Conservation (phyloP, 176 grass and related monocot genomes). For the Aegilops longissima region DNA sequence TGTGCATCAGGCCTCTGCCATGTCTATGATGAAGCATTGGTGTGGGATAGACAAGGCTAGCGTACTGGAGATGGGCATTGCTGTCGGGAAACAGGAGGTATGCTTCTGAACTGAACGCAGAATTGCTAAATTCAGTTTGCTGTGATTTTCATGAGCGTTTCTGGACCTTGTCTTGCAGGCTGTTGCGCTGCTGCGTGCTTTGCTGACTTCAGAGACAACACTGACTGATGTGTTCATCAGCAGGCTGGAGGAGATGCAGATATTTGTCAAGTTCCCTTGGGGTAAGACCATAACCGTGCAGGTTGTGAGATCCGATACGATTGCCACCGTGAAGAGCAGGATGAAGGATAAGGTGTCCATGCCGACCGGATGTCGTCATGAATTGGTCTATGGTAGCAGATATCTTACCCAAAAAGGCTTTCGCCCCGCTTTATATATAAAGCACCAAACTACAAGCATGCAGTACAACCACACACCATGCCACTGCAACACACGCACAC, state of each 20-base stretch:
- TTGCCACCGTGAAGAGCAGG: background rate
- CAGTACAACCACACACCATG: too few species aligned
- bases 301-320: background rate
- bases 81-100: background rate
- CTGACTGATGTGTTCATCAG: constrained; percentile 22
- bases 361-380: background rate
- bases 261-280: background rate
- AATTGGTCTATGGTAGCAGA: background rate
- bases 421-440: too few species aligned
- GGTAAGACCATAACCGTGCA: background rate
- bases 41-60: background rate
- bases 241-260: constrained; percentile 14
- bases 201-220: background rate
- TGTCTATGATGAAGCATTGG: background rate
- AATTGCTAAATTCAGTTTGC: too few species aligned
- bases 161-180: background rate
- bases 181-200: background rate
- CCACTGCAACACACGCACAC: too few species aligned
- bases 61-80: background rate
- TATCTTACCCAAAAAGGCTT: too few species aligned
- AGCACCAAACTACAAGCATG: too few species aligned
- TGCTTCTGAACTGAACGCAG: too few species aligned
- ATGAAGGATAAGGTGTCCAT: background rate
- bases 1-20: background rate
- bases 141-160: too few species aligned